phyloP scores from a whole-genome alignment of 148 eudicot genomes.

The Nepenthes mirabilis region DNA sequence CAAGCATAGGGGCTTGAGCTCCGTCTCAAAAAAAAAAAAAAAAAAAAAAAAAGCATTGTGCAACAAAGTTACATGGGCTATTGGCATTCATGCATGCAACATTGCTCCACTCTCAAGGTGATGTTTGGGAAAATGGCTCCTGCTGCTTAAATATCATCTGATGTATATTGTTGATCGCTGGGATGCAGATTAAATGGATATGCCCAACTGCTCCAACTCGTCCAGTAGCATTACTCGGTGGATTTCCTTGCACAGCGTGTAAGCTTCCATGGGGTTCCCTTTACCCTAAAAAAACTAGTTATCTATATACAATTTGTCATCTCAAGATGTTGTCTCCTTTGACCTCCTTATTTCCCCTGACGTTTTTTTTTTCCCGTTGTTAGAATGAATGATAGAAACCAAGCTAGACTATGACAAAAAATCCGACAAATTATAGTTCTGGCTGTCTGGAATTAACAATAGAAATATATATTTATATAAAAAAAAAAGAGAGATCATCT shows the following conservation, averaged over 20 bases:
- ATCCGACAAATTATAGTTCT: too few species aligned
- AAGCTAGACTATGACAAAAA: too few species aligned
- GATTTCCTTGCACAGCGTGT: slow-evolving; percentile 94
- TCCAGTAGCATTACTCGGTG: slow-evolving; percentile 81
- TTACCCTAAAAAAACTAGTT: neutral
- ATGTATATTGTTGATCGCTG: neutral
- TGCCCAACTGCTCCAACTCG: slow-evolving; percentile 99
- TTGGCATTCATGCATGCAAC: too few species aligned
- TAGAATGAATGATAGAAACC: too few species aligned
- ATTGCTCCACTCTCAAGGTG: too few species aligned
- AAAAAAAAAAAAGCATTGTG: too few species aligned
- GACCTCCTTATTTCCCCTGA: neutral
- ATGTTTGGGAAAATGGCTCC: slow-evolving; percentile 1
- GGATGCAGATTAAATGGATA: slow-evolving; percentile 83
- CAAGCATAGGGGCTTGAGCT: too few species aligned
- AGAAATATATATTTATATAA: too few species aligned
- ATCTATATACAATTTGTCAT: neutral
- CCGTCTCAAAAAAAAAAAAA: too few species aligned
- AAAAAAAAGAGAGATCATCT: too few species aligned
- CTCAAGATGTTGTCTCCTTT: neutral
- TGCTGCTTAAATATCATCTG: neutral
- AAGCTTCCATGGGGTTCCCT: slow-evolving; percentile 11
- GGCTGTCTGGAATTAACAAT: too few species aligned
- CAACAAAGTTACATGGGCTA: too few species aligned
- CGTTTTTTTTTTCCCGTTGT: neutral